Evolutionary conservation across 2,329 filamentous ascomycete species (phyloP).

Genomic region (Emmonsia crescens): DNA sequence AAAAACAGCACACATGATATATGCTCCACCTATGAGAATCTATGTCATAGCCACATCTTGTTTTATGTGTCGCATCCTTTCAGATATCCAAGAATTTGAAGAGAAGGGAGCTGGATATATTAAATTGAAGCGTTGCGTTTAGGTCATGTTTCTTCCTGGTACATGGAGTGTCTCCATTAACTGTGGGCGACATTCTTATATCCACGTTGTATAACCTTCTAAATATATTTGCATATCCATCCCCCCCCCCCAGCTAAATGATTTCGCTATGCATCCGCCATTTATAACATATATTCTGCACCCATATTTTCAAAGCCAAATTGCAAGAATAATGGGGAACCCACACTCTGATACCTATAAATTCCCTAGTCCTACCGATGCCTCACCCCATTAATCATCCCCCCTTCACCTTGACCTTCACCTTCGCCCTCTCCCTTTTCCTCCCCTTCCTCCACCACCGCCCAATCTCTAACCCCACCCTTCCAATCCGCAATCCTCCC

Average conservation of each 20-base stretch:
- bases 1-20: too few species aligned
- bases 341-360: not conserved
- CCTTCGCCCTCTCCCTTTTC: slow-evolving; percentile 4
- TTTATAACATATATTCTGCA: not conserved
- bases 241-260: not conserved
- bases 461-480: slow-evolving; percentile 78
- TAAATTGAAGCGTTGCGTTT: too few species aligned
- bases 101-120: too few species aligned
- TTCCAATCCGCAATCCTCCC: slow-evolving; percentile 92
- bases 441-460: slow-evolving; percentile 27
- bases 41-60: too few species aligned
- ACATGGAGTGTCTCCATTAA: too few species aligned
- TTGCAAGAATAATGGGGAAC: not conserved
- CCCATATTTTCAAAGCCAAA: not conserved
- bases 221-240: not conserved
- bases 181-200: not conserved
- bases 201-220: not conserved
- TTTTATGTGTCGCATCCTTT: too few species aligned
- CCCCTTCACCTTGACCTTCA: slow-evolving; percentile 4
- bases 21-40: too few species aligned
- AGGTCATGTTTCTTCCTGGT: too few species aligned
- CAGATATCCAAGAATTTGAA: too few species aligned
- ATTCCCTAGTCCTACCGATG: not conserved
- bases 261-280: not conserved
- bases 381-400: not conserved